Evolutionary conservation across 23 red algal species (phyloP), one percentile per base, ranked within the genome.

Genomic region (Gracilaria domingensis): DNA sequence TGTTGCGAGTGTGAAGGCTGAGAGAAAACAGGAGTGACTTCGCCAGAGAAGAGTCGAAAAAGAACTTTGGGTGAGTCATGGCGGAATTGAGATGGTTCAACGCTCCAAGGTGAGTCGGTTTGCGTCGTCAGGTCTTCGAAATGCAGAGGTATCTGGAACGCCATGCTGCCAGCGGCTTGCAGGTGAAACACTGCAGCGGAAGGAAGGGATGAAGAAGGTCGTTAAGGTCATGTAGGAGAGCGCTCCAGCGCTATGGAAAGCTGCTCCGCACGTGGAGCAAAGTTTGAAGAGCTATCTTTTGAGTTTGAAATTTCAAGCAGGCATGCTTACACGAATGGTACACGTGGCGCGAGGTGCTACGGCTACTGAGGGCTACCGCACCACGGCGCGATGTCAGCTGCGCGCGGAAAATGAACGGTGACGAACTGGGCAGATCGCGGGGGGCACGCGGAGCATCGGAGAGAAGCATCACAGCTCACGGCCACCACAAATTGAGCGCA

Each of bases 71-170:
- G 4, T 14, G 72, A 39, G 11, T 47, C 24, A 26, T 40, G 53
- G 51, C 58, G 66, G 8, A 79, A 66, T 6, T 42, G 8, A 28
- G n/a, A 45, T 9, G 74, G 86, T 0, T 38, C 30, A 12, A 89
- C 49, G 23, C 80, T 26, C 72, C 74, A 79, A 80, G 24, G 29
- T 13, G 45, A 45, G 33, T 66, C 72, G 56, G 44, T 70, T 28
- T 45, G 54, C 8, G 48, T 66, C 4, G 86, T 48, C 6, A 89
- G 47, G 74, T 80, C 86, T 40, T 79, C 86, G 54, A 89, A 89
- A 58, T 89, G 69, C 17, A 89, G 86, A 0, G 86, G 86, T 45
- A 89, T 80, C 26, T 78, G 70, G 51, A 89, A 89, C 29, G 86
- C 26, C 83, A 87, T 87, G 28, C 36, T 40, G 8, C 28, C 36